These are phyloP conservation scores for Marchantia paleacea DNA, from an alignment of 225 moss, liverwort and hornwort genomes.

Conservation along the genomic window DNA sequence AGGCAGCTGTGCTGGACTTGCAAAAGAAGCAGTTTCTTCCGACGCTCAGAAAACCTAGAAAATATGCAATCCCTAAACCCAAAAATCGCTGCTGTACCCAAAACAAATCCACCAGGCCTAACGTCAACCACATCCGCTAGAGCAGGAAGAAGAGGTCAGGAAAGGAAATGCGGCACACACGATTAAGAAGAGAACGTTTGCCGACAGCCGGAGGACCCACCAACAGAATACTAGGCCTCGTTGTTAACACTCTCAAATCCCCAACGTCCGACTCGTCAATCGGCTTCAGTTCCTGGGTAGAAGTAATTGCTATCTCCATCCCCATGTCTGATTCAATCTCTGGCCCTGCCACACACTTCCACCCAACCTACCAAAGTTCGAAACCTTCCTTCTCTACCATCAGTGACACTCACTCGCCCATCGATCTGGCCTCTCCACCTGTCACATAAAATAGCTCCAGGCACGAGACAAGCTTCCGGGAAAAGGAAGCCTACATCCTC, in stretches of 20 bases:
- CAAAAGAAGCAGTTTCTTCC: not conserved
- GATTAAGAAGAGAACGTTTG: conserved; percentile 71
- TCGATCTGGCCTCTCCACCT: not conserved
- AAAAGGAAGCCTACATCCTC: too few species aligned
- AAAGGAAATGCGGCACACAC: conserved; percentile 41
- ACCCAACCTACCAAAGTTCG: conserved; percentile 8
- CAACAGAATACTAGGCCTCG: conserved; percentile 61
- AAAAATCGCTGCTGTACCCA: not conserved
- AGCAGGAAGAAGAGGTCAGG: conserved; percentile 8
- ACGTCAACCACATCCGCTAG: not conserved
- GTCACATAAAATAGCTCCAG: too few species aligned
- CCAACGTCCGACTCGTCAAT: conserved; percentile 23
- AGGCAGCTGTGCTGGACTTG: not conserved
- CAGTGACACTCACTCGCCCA: not conserved
- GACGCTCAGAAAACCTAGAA: too few species aligned
- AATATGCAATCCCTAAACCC: not conserved
- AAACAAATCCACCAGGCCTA: not conserved
- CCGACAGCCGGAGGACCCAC: conserved; percentile 77
- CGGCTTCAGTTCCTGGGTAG: conserved; percentile 27
- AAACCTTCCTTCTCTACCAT: not conserved
- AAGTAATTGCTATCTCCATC: conserved; percentile 45
- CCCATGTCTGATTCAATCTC: conserved; percentile 38
- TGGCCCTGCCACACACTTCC: not conserved
- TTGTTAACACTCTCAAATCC: conserved; percentile 35
- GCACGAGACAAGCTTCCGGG: too few species aligned